A percentile compares a stretch with the other conserved stretches of the same genome.
Conservation (phyloP, 2,329 filamentous ascomycete genomes). For the Aspergillus sp. region DNA sequence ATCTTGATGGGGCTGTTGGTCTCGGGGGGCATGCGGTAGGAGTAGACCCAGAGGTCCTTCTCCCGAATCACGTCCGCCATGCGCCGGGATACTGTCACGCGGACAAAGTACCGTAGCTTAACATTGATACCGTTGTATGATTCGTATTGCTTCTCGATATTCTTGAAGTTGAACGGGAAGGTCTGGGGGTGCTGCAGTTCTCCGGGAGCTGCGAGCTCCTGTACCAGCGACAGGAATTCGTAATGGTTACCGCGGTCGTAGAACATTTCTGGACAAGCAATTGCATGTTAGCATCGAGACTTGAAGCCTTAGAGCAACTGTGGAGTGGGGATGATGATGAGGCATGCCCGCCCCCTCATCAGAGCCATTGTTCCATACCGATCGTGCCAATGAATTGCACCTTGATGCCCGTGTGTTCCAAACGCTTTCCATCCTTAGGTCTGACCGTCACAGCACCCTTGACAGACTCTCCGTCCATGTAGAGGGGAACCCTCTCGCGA, state of each 20-base stretch:
- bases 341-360: background rate
- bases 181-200: constrained; percentile 98
- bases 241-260: constrained; percentile 99
- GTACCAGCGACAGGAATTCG: constrained; percentile 95
- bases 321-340: background rate
- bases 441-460: constrained; percentile 93
- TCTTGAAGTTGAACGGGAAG: constrained; percentile 99
- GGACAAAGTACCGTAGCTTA: constrained; percentile 96
- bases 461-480: constrained; percentile 97
- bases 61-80: constrained; percentile 98
- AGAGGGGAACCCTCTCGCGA: constrained; percentile 93
- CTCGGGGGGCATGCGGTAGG: constrained; percentile 95
- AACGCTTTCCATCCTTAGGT: constrained; percentile 95
- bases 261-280: constrained; percentile 83
- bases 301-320: background rate
- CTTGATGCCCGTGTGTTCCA: constrained; percentile 99
- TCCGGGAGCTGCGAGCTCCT: constrained; percentile 93
- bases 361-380: constrained; percentile 56
- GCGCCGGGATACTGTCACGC: constrained; percentile 90
- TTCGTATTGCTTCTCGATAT: constrained; percentile 99
- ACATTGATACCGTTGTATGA: constrained; percentile 99
- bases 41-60: constrained; percentile 99
- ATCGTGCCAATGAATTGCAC: constrained; percentile 99
- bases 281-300: background rate
- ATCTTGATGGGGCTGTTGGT: constrained; percentile 99